These are phyloP conservation scores for Pseudopyricularia cyperi DNA, from an alignment of 2,329 filamentous ascomycete genomes.

Conservation along the genomic window DNA sequence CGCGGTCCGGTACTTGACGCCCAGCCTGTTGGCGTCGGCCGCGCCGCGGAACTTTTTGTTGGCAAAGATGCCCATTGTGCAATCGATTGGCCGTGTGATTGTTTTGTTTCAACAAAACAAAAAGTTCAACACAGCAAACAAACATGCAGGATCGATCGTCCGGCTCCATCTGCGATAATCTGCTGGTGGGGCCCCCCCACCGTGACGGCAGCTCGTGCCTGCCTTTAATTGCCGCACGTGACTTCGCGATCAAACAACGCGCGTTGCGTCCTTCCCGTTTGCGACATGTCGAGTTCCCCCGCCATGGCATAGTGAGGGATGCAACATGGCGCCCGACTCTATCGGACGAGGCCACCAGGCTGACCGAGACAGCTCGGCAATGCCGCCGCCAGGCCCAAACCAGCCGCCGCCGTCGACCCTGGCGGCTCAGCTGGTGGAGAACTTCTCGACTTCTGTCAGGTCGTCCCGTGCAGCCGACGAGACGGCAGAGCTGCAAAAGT, in stretches of 20 bases:
- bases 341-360: constrained; percentile 7
- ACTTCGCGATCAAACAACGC: neutral
- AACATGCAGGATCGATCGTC: neutral
- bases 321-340: constrained; percentile 11
- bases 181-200: neutral
- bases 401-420: constrained; percentile 62
- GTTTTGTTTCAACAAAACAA: neutral
- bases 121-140: neutral
- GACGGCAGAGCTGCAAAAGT: constrained; percentile 60
- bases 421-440: constrained; percentile 76
- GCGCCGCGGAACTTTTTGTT: constrained; percentile 59
- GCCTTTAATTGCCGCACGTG: neutral
- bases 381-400: constrained; percentile 5
- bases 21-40: constrained; percentile 54
- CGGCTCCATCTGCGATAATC: neutral
- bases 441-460: constrained; percentile 53
- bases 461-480: constrained; percentile 39
- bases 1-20: constrained; percentile 60
- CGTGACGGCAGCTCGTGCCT: neutral
- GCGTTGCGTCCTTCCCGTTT: neutral
- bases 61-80: constrained; percentile 47
- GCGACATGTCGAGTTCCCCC: neutral
- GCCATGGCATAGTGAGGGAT: neutral
- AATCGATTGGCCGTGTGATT: neutral
- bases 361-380: neutral